Conservation (phyloP, 768 basidiomycete species). For the Boletus subparvulus region DNA sequence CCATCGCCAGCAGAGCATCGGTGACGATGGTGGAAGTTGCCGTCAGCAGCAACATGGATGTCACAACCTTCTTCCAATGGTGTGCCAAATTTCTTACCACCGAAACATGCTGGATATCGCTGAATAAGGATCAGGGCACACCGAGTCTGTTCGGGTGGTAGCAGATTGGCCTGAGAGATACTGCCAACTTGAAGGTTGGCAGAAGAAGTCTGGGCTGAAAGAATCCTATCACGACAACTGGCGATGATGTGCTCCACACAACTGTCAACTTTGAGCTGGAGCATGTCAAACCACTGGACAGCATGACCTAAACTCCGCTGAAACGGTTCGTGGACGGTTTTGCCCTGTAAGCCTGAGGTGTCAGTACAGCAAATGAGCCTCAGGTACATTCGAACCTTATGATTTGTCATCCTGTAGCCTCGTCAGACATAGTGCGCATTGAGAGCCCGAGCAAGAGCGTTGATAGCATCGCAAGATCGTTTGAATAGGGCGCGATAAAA, state of each 20-base stretch:
- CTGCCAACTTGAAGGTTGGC: too few species aligned
- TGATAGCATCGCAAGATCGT: constrained; percentile 23
- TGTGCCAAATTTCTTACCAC: too few species aligned
- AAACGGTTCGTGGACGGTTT: constrained; percentile 31
- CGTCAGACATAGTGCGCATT: background rate
- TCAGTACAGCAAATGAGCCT: too few species aligned
- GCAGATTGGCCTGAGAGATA: too few species aligned
- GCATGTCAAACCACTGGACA: constrained; percentile 31
- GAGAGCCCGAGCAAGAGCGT: background rate
- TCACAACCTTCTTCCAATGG: background rate
- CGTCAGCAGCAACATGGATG: background rate
- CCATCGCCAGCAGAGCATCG: background rate
- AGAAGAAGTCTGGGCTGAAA: too few species aligned
- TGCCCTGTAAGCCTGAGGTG: constrained; percentile 19
- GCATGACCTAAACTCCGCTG: constrained; percentile 24
- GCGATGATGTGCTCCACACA: background rate
- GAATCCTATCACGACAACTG: too few species aligned
- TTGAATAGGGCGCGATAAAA: constrained; percentile 38
- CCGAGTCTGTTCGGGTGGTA: too few species aligned
- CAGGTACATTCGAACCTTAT: too few species aligned
- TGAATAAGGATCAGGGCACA: too few species aligned
- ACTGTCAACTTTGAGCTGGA: constrained; percentile 13
- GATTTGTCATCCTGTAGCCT: constrained; percentile 10
- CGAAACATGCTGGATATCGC: too few species aligned
- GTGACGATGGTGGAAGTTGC: constrained; percentile 6